Conservation (phyloP, 345 rosid genomes). For the Dovyalis caffra region DNA sequence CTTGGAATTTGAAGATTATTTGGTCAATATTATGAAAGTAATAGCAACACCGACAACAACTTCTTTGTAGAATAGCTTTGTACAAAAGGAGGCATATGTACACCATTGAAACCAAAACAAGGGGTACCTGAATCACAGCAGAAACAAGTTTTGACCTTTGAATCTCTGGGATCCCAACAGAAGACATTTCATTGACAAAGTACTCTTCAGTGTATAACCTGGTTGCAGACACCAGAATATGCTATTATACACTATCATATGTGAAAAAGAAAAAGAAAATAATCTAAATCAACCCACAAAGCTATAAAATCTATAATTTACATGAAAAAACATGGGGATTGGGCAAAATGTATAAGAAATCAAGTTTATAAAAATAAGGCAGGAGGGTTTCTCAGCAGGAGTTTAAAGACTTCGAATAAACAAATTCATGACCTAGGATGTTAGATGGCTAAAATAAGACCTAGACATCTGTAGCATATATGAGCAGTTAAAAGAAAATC, state of each 20-base stretch:
- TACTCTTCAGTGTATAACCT: slow-evolving; percentile 89
- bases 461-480: too few species aligned
- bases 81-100: too few species aligned
- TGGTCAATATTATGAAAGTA: neutral
- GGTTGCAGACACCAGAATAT: slow-evolving; percentile 21
- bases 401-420: neutral
- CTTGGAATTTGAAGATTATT: neutral
- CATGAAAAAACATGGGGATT: neutral
- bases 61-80: neutral
- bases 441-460: too few species aligned
- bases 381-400: slow-evolving; percentile 5
- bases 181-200: slow-evolving; percentile 75
- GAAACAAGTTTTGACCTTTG: slow-evolving; percentile 93
- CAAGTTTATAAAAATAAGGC: neutral
- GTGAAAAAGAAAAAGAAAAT: neutral
- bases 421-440: too few species aligned
- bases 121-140: slow-evolving; percentile 75
- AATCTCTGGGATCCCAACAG: slow-evolving; percentile 90
- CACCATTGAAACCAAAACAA: slow-evolving; percentile 9
- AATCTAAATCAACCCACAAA: neutral
- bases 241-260: neutral
- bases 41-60: neutral
- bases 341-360: neutral
- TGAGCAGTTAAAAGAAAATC: too few species aligned
- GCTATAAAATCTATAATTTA: neutral